A percentile compares a stretch with the other conserved stretches of the same genome.
Conservation (phyloP, 2,329 filamentous ascomycete species). For the Pleurostoma richardsiae region DNA sequence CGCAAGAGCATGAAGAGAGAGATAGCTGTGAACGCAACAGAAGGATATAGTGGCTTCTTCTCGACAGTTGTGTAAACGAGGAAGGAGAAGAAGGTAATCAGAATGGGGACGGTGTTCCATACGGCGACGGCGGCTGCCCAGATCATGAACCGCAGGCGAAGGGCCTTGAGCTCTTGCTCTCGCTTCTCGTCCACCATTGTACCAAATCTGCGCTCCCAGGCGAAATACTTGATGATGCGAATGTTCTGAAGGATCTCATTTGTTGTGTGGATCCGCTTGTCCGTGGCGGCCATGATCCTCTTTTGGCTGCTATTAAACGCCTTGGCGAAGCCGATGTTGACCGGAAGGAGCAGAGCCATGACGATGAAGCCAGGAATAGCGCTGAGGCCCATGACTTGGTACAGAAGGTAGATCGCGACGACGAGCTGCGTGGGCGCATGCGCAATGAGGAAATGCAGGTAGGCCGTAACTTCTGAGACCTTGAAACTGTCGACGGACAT, state of each 20-base stretch:
- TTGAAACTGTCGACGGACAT: slow-evolving; percentile 99
- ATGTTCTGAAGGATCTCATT: slow-evolving; percentile 98
- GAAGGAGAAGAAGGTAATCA: slow-evolving; percentile 97
- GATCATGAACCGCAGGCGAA: slow-evolving; percentile 80
- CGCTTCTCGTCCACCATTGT: slow-evolving; percentile 87
- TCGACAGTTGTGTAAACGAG: slow-evolving; percentile 88
- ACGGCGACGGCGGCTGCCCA: slow-evolving; percentile 91
- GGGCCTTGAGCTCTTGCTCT: slow-evolving; percentile 66
- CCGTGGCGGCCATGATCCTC: slow-evolving; percentile 85
- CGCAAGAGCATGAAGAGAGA: slow-evolving; percentile 93
- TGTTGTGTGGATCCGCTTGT: slow-evolving; percentile 92
- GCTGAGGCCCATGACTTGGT: slow-evolving; percentile 84
- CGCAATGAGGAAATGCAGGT: slow-evolving; percentile 93
- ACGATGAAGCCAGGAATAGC: slow-evolving; percentile 89
- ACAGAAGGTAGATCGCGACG: slow-evolving; percentile 76
- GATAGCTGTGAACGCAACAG: slow-evolving; percentile 90
- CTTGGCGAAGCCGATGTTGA: slow-evolving; percentile 85
- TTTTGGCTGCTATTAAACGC: slow-evolving; percentile 86
- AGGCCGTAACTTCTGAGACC: slow-evolving; percentile 89
- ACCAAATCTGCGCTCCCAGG: slow-evolving; percentile 92
- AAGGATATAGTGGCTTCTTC: slow-evolving; percentile 82
- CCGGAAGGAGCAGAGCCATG: slow-evolving; percentile 81
- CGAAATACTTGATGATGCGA: slow-evolving; percentile 98
- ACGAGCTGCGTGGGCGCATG: slow-evolving; percentile 84
- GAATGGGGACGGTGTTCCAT: slow-evolving; percentile 91